phyloP scores from a whole-genome alignment of 2,329 filamentous ascomycete species.

The Metarhizium rileyi region DNA sequence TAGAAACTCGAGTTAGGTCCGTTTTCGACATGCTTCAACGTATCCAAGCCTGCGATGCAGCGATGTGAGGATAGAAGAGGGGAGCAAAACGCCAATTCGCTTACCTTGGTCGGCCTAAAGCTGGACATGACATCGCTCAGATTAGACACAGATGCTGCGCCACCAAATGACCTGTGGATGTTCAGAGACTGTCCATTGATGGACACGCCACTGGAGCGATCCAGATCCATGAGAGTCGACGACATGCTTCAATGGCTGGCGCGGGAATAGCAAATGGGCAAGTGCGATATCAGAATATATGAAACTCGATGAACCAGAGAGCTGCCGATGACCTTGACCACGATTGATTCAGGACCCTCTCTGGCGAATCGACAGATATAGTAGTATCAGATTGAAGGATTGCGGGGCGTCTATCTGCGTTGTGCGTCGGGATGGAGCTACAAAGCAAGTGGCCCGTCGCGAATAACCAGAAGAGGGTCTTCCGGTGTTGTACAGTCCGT shows the following conservation, averaged over 20 bases:
- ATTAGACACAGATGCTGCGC: constrained; percentile 45
- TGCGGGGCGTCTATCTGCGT: not conserved
- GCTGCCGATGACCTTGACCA: too few species aligned
- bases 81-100: constrained; percentile 7
- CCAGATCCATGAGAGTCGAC: constrained; percentile 48
- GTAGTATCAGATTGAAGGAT: not conserved
- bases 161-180: constrained; percentile 37
- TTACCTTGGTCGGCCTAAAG: constrained; percentile 73
- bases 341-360: too few species aligned
- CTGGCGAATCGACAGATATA: too few species aligned
- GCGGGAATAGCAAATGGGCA: not conserved
- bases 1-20: not conserved
- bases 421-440: too few species aligned
- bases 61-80: not conserved
- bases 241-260: constrained; percentile 29
- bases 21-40: not conserved
- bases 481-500: too few species aligned
- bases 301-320: too few species aligned
- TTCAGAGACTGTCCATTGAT: constrained; percentile 36
- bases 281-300: not conserved
- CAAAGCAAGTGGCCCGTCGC: too few species aligned
- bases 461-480: too few species aligned
- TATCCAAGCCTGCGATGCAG: not conserved
- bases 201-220: constrained; percentile 32
- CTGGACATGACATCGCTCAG: constrained; percentile 68